Conservation (phyloP, 1,139 yeast genomes). For the Maudiozyma humilis region DNA sequence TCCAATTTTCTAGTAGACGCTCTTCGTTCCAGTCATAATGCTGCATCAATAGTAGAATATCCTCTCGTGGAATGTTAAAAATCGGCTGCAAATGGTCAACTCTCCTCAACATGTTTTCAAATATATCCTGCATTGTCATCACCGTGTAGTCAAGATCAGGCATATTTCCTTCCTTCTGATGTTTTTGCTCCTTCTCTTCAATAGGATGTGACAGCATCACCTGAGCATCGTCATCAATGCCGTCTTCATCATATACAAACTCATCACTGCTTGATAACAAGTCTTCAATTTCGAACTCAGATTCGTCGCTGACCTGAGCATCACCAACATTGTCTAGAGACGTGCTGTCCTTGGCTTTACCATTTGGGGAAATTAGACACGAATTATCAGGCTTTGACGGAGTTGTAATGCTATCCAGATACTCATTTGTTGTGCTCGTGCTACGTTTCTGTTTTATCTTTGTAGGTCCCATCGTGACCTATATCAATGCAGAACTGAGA, state of each 20-base stretch:
- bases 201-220: slow-evolving; percentile 10
- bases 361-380: too few relatives aligned
- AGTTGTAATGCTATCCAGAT: too few relatives aligned
- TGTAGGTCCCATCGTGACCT: too few relatives aligned
- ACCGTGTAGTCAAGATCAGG: slow-evolving; percentile 26
- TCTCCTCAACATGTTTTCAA: slow-evolving; percentile 23
- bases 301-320: slow-evolving; percentile 14
- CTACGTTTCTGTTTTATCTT: too few relatives aligned
- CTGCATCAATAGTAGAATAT: slow-evolving; percentile 45
- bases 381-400: too few relatives aligned
- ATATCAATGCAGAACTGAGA: too few relatives aligned
- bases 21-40: slow-evolving; percentile 69
- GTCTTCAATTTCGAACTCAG: slow-evolving; percentile 26
- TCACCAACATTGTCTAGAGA: not conserved
- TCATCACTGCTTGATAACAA: slow-evolving; percentile 26
- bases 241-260: slow-evolving; percentile 4
- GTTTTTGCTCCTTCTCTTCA: slow-evolving; percentile 8
- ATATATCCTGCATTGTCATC: slow-evolving; percentile 27
- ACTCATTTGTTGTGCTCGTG: too few relatives aligned
- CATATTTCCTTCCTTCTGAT: slow-evolving; percentile 18
- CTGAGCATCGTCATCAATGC: slow-evolving; percentile 20
- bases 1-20: slow-evolving; percentile 57
- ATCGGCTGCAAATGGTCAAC: slow-evolving; percentile 26
- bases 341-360: not conserved
- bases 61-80: slow-evolving; percentile 24